phyloP scores from a whole-genome alignment of 352 stramenopile species.

The Pythium aphanidermatum region DNA sequence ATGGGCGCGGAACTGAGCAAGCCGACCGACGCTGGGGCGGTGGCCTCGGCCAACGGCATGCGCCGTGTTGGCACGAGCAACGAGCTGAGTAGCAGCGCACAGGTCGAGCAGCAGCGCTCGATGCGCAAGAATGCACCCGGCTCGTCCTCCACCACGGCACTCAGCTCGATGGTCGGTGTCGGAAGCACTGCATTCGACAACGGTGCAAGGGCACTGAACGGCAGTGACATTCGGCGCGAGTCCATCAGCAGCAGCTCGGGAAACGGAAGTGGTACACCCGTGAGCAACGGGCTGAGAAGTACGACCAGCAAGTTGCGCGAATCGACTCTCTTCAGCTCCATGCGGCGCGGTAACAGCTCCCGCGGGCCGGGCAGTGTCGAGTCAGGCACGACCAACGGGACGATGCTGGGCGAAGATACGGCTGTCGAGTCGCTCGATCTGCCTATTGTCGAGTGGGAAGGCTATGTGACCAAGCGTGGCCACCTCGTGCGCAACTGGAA shows the following conservation, averaged over 20 bases:
- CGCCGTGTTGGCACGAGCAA: conserved; percentile 67
- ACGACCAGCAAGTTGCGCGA: conserved; percentile 37
- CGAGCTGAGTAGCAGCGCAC: conserved; percentile 35
- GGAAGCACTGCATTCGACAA: conserved; percentile 13
- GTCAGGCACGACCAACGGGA: conserved; percentile 11
- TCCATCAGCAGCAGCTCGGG: conserved; percentile 28
- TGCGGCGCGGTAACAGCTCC: conserved; percentile 24
- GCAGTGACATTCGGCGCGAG: conserved; percentile 8
- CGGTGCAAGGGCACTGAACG: background rate
- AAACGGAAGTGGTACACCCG: conserved; percentile 4
- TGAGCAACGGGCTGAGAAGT: conserved; percentile 30
- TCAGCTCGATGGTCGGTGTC: conserved; percentile 33
- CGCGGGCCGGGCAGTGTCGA: conserved; percentile 31
- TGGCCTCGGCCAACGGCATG: conserved; percentile 26
- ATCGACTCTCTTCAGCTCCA: conserved; percentile 45
- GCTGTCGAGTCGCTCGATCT: conserved; percentile 75
- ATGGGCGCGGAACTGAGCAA: conserved; percentile 77
- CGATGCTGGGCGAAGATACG: conserved; percentile 38
- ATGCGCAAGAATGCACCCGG: conserved; percentile 25
- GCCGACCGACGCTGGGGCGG: conserved; percentile 19
- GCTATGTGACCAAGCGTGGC: conserved; percentile 86
- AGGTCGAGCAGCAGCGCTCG: conserved; percentile 26
- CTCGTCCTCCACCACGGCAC: conserved; percentile 48
- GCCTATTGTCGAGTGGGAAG: conserved; percentile 85
- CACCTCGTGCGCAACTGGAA: conserved; percentile 89